Evolutionary conservation across 306 rosid genomes (phyloP).

Genomic region (Prunus padus): DNA sequence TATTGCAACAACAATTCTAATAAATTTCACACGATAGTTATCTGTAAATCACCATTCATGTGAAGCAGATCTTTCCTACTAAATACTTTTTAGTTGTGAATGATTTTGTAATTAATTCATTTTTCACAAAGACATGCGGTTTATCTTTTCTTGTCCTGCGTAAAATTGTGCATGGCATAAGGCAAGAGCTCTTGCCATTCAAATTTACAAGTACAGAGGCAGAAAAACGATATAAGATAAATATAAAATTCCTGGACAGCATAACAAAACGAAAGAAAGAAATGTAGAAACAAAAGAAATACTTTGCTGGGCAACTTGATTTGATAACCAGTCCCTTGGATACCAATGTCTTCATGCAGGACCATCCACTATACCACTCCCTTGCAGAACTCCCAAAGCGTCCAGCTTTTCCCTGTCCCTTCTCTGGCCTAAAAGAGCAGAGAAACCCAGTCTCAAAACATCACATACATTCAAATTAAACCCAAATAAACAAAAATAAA

Average conservation of each 20-base stretch:
- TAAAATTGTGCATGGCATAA: background rate
- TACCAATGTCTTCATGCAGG: slow-evolving; percentile 78
- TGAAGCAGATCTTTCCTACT: background rate
- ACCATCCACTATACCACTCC: slow-evolving; percentile 97
- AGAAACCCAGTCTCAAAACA: slow-evolving; percentile 21
- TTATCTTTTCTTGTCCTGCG: background rate
- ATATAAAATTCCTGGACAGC: background rate
- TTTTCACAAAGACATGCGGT: background rate
- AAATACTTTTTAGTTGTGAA: background rate
- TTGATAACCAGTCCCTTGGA: slow-evolving; percentile 74
- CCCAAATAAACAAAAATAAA: background rate
- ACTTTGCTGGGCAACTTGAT: slow-evolving; percentile 97
- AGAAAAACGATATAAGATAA: background rate
- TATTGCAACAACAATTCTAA: background rate
- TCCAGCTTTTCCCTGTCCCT: slow-evolving; percentile 73
- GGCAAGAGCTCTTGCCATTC: background rate
- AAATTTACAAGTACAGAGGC: background rate
- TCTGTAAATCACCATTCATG: background rate
- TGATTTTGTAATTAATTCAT: background rate
- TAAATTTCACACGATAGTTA: background rate
- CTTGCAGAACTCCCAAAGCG: slow-evolving; percentile 58
- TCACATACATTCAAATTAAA: slow-evolving; percentile 5
- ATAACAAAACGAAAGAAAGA: background rate
- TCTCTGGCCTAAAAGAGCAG: slow-evolving; percentile 59
- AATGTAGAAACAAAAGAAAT: slow-evolving; percentile 23